Evolutionary conservation across 2,329 filamentous ascomycete species (phyloP).

Genomic region (Colletotrichum nymphaeae): DNA sequence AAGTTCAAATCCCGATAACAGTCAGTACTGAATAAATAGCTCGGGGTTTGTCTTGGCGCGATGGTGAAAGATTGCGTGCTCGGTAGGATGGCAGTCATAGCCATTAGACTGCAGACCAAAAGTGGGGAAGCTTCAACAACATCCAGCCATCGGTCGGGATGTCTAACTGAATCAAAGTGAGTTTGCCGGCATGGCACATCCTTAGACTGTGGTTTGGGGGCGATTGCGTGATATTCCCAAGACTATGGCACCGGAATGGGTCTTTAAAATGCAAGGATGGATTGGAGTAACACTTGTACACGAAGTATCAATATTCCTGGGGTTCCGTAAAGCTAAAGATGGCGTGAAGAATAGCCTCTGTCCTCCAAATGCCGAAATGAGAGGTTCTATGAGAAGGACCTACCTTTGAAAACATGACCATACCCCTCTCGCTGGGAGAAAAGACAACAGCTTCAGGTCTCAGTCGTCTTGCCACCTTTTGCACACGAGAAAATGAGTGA

Average conservation of each 20-base stretch:
- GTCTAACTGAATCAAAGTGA: neutral
- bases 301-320: neutral
- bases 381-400: neutral
- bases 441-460: neutral
- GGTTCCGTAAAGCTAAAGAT: neutral
- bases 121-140: neutral
- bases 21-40: neutral
- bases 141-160: neutral
- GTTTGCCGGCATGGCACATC: neutral
- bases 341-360: conserved; percentile 1
- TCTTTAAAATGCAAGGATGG: neutral
- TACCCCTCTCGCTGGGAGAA: neutral
- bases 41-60: conserved; percentile 28
- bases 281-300: neutral
- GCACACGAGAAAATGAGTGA: neutral
- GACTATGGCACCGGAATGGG: conserved; percentile 6
- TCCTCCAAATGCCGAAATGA: conserved; percentile 20
- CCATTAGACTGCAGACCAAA: neutral
- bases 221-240: conserved; percentile 28
- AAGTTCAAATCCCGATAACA: conserved; percentile 22
- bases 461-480: neutral
- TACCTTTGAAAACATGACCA: neutral
- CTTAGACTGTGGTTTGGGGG: neutral
- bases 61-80: conserved; percentile 33
- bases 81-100: neutral